A percentile compares a stretch with the other conserved stretches of the same genome.
Evolutionary conservation across 2,329 filamentous ascomycete species (phyloP).

Genomic region (Didymella exigua): DNA sequence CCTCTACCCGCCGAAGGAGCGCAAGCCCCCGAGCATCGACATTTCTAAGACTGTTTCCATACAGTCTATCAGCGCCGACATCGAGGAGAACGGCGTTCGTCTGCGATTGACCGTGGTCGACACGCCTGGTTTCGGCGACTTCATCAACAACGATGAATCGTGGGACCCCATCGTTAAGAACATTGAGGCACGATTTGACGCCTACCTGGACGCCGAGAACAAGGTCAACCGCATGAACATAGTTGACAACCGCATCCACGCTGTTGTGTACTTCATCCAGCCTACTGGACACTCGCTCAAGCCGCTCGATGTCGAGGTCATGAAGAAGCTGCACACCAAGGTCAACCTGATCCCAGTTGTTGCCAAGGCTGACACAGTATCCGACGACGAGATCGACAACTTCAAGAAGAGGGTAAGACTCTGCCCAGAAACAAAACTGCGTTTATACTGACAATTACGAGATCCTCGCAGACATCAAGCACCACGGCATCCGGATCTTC

Average conservation of each 20-base stretch:
- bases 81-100: slow-evolving; percentile 97
- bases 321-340: slow-evolving; percentile 99
- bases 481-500: slow-evolving; percentile 98
- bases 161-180: slow-evolving; percentile 99
- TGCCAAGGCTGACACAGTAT: slow-evolving; percentile 97
- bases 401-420: slow-evolving; percentile 94
- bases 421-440: background rate
- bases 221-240: slow-evolving; percentile 99
- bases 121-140: slow-evolving; percentile 97
- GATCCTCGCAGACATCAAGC: slow-evolving; percentile 96
- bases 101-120: slow-evolving; percentile 96
- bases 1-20: slow-evolving; percentile 97
- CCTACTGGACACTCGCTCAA: slow-evolving; percentile 98
- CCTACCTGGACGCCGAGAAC: slow-evolving; percentile 98
- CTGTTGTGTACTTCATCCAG: slow-evolving; percentile 99
- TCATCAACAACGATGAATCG: slow-evolving; percentile 99
- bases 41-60: slow-evolving; percentile 80
- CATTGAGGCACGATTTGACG: slow-evolving; percentile 98
- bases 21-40: slow-evolving; percentile 94
- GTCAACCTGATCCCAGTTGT: slow-evolving; percentile 99
- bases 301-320: slow-evolving; percentile 98
- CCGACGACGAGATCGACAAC: slow-evolving; percentile 89
- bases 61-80: slow-evolving; percentile 64
- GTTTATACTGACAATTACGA: slow-evolving; percentile 49
- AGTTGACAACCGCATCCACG: slow-evolving; percentile 98